Percentiles rank a stretch among this genome's conserved stretches.
These are phyloP conservation scores for Blastobotrys americana DNA, from an alignment of 805 yeast species.

Conservation along the genomic window DNA sequence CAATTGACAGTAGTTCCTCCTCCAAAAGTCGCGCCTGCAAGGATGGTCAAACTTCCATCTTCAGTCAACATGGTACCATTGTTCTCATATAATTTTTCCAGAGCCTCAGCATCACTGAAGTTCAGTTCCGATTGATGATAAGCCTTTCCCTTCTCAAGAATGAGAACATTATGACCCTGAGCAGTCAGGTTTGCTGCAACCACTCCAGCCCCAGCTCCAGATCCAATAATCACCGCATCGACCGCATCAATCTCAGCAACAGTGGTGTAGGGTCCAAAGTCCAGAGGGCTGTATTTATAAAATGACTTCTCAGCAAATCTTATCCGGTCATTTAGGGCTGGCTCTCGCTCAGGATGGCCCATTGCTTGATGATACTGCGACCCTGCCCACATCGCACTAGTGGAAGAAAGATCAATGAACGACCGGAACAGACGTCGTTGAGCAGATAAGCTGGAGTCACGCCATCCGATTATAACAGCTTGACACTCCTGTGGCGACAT, in stretches of 20 bases:
- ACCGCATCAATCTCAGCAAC: conserved; percentile 17
- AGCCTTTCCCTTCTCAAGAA: conserved; percentile 47
- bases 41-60: conserved; percentile 32
- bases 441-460: conserved; percentile 34
- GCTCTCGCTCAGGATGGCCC: conserved; percentile 32
- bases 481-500: conserved; percentile 29
- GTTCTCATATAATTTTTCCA: conserved; percentile 34
- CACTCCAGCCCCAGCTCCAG: conserved; percentile 50
- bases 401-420: conserved; percentile 25
- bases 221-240: conserved; percentile 37
- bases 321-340: conserved; percentile 24
- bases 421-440: conserved; percentile 34
- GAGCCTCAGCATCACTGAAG: conserved; percentile 36
- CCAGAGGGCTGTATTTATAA: conserved; percentile 28
- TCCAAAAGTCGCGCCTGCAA: conserved; percentile 51
- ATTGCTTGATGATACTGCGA: conserved; percentile 34
- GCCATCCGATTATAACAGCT: conserved; percentile 34
- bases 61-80: conserved; percentile 34
- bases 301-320: conserved; percentile 26
- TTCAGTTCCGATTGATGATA: conserved; percentile 32
- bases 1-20: conserved; percentile 55
- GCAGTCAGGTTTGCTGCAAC: conserved; percentile 41
- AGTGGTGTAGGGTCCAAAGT: conserved; percentile 11
- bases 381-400: conserved; percentile 28
- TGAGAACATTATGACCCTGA: conserved; percentile 39